Evolutionary conservation across 345 rosid genomes (phyloP), one percentile per base, ranked within the genome.

Genomic region (Gynandropsis gynandra): DNA sequence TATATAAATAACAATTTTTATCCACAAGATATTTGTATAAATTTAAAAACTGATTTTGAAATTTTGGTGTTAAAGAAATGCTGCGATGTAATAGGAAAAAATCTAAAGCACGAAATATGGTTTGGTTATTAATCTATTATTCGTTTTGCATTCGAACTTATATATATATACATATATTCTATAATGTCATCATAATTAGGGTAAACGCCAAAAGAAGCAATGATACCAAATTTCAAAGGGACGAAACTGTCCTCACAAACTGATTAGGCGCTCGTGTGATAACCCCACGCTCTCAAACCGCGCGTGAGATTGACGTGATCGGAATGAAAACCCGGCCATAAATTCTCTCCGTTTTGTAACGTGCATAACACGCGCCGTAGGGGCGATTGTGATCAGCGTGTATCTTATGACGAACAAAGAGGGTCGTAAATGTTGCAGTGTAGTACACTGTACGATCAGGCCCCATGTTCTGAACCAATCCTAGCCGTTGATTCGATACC

Each of bases 371-470:
- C 75, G 73, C 61, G 49, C 59, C 1, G 6, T 10, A 9, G 32
- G 24, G 24, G 27, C 8, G 59, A 37, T 31, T 39, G 58, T 37
- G 64, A 65, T 59, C 50, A 42, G 54, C 52, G 42, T 19, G 16
- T 11, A 36, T 9, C 13, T n/a, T 59, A 51, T 65, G 70, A 52
- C 59, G 52, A 65, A 64, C 64, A 38, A 49, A 54, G 61, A 47
- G 46, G 42, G 56, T 56, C 56, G 63, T 59, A 62, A 65, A 47
- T 65, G 70, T 46, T 14, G 56, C 65, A 42, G 62, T 56, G 39
- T 52, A 46, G 63, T 66, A 68, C 62, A 57, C 41, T 64, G 72
- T 65, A 75, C 54, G 48, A 37, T 31, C 39, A 35, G 61, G 59
- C 53, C 64, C 74, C 61, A 20, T 12, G 10, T 32, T 43, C 27